These are phyloP conservation scores for Butyriboletus loyo DNA, from an alignment of 768 basidiomycete genomes.

Conservation along the genomic window DNA sequence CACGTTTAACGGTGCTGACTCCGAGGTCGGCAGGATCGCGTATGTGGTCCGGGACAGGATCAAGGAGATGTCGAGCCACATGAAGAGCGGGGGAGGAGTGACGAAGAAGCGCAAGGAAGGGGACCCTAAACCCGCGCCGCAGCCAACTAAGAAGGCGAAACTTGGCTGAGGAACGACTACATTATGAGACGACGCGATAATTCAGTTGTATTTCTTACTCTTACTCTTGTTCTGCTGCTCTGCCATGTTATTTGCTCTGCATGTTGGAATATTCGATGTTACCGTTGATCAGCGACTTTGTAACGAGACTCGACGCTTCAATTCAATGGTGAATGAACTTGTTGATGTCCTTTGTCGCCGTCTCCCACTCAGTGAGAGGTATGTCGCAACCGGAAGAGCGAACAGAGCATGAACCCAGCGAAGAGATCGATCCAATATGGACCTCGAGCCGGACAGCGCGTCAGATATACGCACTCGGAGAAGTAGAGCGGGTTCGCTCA, in stretches of 20 bases:
- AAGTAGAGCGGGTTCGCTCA: slow-evolving; percentile 68
- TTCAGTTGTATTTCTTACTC: slow-evolving; percentile 25
- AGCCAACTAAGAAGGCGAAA: slow-evolving; percentile 68
- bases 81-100: slow-evolving; percentile 37
- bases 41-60: slow-evolving; percentile 47
- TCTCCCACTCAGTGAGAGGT: neutral
- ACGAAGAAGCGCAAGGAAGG: slow-evolving; percentile 75
- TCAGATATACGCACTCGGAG: slow-evolving; percentile 76
- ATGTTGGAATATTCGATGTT: neutral
- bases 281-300: neutral
- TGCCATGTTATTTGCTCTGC: slow-evolving; percentile 29
- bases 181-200: slow-evolving; percentile 26
- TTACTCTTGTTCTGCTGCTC: slow-evolving; percentile 29
- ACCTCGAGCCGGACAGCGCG: slow-evolving; percentile 75
- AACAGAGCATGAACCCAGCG: slow-evolving; percentile 11
- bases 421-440: slow-evolving; percentile 75
- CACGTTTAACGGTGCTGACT: slow-evolving; percentile 81
- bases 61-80: slow-evolving; percentile 51
- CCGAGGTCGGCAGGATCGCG: slow-evolving; percentile 71
- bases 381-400: slow-evolving; percentile 25
- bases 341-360: neutral
- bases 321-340: neutral
- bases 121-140: slow-evolving; percentile 54
- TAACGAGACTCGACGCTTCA: neutral
- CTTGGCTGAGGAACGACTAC: slow-evolving; percentile 42